phyloP scores from a whole-genome alignment of 441 rosid genomes.

The Erysimum pusillum region DNA sequence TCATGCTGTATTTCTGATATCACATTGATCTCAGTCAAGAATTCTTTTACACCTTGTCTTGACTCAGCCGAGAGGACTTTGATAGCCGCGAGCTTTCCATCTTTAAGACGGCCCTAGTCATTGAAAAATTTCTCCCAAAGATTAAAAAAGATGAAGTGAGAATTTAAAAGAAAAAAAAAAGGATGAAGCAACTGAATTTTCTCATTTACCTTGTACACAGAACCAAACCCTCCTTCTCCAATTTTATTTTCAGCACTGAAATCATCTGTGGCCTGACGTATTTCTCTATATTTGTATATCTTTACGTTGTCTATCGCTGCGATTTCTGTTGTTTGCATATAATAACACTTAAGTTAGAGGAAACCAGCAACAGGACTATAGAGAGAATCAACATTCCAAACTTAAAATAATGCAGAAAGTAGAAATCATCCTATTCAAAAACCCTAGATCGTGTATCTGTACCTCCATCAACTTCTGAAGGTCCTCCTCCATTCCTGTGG shows the following conservation, averaged over 20 bases:
- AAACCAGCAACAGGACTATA: constrained; percentile 15
- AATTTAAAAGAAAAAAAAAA: neutral
- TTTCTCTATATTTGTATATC: constrained; percentile 68
- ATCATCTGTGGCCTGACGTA: constrained; percentile 74
- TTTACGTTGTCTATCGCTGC: constrained; percentile 58
- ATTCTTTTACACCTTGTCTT: constrained; percentile 79
- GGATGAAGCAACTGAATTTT: constrained; percentile 3
- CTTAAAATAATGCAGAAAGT: neutral
- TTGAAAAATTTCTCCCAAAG: constrained; percentile 20
- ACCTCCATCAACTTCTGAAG: constrained; percentile 71
- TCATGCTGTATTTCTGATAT: constrained; percentile 87
- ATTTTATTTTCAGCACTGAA: constrained; percentile 71
- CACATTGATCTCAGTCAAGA: constrained; percentile 84
- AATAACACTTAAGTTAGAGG: constrained; percentile 12
- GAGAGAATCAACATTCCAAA: constrained; percentile 8
- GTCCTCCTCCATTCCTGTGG: constrained; percentile 36
- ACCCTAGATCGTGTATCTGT: constrained; percentile 14
- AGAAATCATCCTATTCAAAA: neutral
- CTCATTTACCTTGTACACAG: constrained; percentile 77
- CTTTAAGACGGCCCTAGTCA: constrained; percentile 87
- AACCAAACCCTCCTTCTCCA: constrained; percentile 97
- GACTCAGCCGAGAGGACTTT: constrained; percentile 95
- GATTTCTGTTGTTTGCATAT: constrained; percentile 54
- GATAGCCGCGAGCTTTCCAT: constrained; percentile 81
- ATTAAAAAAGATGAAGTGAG: constrained; percentile 22